Base-by-base conservation (phyloP, 2,329 filamentous ascomycete species). In the Ceratocystis papillata region DNA sequence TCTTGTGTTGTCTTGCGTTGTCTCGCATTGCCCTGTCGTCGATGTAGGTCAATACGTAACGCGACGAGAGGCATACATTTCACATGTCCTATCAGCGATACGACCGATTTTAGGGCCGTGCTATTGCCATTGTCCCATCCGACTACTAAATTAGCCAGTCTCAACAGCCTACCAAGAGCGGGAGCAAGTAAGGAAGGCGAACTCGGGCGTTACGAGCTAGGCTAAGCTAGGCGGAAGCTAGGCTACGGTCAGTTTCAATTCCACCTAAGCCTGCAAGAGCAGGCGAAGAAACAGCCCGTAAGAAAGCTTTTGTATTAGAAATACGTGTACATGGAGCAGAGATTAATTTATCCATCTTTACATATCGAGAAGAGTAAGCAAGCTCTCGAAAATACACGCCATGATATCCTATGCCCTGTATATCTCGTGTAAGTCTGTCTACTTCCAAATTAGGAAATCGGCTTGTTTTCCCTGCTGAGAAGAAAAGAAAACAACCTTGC, bases 361-460 rank as follows among this genome's bases (percentile, higher is more conserved):
- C 37, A 41, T 41, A 12, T 10, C 33, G 12, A 37, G 33, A 37
- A 12, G 3, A 37, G 8, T 10, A 37, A 50, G 46, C n/a, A 50
- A 8, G 7, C n/a, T 10, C 48, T 53, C 20, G 5, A 25, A 22
- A 53, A 15, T 5, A 25, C 10, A 53, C 20, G 2, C 22, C 22
- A 22, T 25, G 22, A 28, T 53, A 28, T 28, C 48, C 5, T 53
- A 15, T 15, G 48, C 20, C 48, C 25, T 53, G 10, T 15, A 53
- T 10, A 28, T 25, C 5, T 28, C 20, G 48, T 53, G 48, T 53
- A 53, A 53, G 48, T 53, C 20, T 25, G 5, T 3, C 46, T 10
- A 53, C 48, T 53, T 53, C 48, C 48, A 53, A 20, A 53, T 53
- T 53, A 53, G 48, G 48, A 53, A 53, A 28, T 28, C 10, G 10